These are phyloP conservation scores for Sicyos edulis DNA, from an alignment of 306 rosid genomes.

Conservation along the genomic window DNA sequence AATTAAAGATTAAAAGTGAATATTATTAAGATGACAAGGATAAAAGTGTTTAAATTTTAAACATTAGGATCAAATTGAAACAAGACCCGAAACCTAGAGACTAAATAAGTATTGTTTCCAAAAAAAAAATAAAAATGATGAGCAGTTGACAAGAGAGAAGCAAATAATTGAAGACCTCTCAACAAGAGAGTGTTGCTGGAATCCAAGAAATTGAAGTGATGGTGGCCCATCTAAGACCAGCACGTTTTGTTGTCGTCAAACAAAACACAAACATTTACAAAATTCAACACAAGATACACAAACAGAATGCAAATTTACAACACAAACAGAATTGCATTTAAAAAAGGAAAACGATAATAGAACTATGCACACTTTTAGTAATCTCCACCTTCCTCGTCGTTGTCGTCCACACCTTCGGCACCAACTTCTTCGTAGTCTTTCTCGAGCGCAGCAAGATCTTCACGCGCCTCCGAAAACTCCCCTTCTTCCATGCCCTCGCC, in stretches of 20 bases:
- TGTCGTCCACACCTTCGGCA: slow-evolving; percentile 80
- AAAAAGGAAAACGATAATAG: background rate
- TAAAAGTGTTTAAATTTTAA: no score
- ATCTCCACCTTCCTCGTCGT: slow-evolving; percentile 71
- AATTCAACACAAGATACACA: background rate
- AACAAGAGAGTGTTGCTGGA: background rate
- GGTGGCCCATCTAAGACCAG: slow-evolving; percentile 3
- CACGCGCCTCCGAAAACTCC: slow-evolving; percentile 98
- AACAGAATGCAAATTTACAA: background rate
- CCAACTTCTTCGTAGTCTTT: slow-evolving; percentile 98
- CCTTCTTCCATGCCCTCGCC: slow-evolving; percentile 99
- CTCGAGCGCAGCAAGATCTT: slow-evolving; percentile 99
- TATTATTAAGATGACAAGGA: no score
- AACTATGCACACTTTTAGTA: slow-evolving; percentile 33
- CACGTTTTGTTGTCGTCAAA: slow-evolving; percentile 7
- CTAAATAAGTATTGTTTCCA: no score
- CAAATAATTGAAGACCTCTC: background rate
- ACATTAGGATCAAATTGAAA: no score
- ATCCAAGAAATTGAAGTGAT: background rate
- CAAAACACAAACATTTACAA: background rate
- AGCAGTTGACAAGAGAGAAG: background rate
- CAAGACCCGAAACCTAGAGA: no score
- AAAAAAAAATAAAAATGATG: no score
- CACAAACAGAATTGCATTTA: background rate
- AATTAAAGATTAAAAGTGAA: no score